Conservation (phyloP, 192 early-diverging fungal species). For the Haplosporangium gracile region DNA sequence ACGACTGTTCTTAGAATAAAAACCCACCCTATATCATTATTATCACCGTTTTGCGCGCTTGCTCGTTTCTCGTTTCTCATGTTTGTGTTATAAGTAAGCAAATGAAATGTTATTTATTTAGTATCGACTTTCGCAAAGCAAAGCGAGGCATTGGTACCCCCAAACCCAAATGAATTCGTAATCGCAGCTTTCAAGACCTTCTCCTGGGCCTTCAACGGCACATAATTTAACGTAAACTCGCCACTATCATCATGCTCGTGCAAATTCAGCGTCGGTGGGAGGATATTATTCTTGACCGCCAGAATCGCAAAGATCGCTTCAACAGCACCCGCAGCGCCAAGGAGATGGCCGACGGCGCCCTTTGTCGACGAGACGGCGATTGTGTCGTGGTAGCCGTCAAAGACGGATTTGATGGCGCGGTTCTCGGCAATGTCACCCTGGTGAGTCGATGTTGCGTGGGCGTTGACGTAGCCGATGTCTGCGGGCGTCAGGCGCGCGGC, state of each 20-base stretch:
- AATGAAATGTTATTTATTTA: slow-evolving; percentile 18
- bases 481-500: slow-evolving; percentile 67
- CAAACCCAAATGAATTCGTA: slow-evolving; percentile 95
- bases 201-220: slow-evolving; percentile 77
- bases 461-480: slow-evolving; percentile 91
- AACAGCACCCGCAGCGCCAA: slow-evolving; percentile 96
- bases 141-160: slow-evolving; percentile 82
- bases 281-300: slow-evolving; percentile 77
- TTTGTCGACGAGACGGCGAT: slow-evolving; percentile 92
- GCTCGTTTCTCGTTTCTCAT: background rate
- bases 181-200: slow-evolving; percentile 74
- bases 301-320: slow-evolving; percentile 93
- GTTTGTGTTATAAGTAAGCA: background rate
- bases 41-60: background rate
- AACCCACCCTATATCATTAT: background rate
- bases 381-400: slow-evolving; percentile 63
- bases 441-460: slow-evolving; percentile 93
- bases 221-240: slow-evolving; percentile 88
- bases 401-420: slow-evolving; percentile 84
- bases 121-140: slow-evolving; percentile 68
- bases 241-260: slow-evolving; percentile 66
- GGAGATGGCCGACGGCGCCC: slow-evolving; percentile 90
- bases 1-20: slow-evolving; percentile 40
- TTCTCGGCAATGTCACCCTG: slow-evolving; percentile 89
- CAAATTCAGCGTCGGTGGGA: slow-evolving; percentile 92